Evolutionary conservation across 768 basidiomycete species (phyloP).

Genomic region (Naganishia vishniacii): DNA sequence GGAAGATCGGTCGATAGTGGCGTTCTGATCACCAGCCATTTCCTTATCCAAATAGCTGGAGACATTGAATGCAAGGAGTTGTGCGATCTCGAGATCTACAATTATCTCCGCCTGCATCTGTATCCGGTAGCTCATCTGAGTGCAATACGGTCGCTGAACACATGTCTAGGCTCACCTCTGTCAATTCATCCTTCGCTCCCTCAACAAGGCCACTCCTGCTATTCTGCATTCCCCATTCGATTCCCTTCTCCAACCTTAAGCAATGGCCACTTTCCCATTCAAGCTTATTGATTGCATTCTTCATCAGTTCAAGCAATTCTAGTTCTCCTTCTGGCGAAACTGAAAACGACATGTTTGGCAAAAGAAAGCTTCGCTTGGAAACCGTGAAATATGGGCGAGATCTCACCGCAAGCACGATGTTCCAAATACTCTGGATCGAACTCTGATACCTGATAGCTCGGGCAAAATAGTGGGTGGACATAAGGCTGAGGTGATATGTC

Average conservation of each 20-base stretch:
- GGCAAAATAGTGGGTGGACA: too few relatives aligned
- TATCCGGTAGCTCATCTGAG: too few relatives aligned
- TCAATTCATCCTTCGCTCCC: slow-evolving; percentile 10
- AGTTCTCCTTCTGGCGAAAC: background rate
- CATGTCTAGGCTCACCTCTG: background rate
- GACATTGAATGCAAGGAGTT: background rate
- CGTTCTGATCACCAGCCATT: background rate
- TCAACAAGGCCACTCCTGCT: background rate
- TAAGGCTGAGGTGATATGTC: too few relatives aligned
- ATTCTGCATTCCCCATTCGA: background rate
- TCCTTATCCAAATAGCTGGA: background rate
- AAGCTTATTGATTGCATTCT: background rate
- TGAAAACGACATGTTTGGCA: too few relatives aligned
- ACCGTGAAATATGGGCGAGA: too few relatives aligned
- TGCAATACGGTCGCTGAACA: background rate
- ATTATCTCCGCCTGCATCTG: slow-evolving; percentile 19
- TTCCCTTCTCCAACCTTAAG: background rate
- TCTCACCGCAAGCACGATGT: too few relatives aligned
- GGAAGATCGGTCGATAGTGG: too few relatives aligned
- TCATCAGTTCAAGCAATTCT: slow-evolving; percentile 1
- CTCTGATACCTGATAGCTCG: too few relatives aligned
- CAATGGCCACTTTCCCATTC: slow-evolving; percentile 16
- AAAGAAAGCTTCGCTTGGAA: too few relatives aligned
- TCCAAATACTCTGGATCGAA: too few relatives aligned
- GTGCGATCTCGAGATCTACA: slow-evolving; percentile 6